These are phyloP conservation scores for Coemansia umbellata DNA, from an alignment of 192 early-diverging fungal genomes.

Conservation along the genomic window DNA sequence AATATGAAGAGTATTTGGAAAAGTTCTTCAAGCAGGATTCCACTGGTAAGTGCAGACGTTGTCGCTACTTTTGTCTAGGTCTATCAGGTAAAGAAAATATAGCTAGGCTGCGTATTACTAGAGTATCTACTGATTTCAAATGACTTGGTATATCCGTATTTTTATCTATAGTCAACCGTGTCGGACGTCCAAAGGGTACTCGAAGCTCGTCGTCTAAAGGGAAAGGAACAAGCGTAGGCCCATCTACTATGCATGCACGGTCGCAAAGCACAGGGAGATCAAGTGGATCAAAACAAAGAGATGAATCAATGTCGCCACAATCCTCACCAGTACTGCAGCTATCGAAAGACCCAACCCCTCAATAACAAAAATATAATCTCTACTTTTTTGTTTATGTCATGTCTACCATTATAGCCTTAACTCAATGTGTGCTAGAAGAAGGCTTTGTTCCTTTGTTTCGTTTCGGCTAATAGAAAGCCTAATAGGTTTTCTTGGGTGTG, in stretches of 20 bases:
- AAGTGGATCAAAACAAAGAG: not conserved
- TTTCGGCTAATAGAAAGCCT: too few species aligned
- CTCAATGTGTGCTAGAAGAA: too few species aligned
- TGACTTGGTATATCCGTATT: not conserved
- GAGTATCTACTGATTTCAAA: too few species aligned
- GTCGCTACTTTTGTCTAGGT: too few species aligned
- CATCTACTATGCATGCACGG: not conserved
- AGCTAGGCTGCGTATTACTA: too few species aligned
- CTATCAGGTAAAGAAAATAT: too few species aligned
- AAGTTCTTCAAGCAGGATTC: slow-evolving; percentile 46
- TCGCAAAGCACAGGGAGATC: not conserved
- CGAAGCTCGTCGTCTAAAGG: slow-evolving; percentile 16
- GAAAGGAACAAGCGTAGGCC: slow-evolving; percentile 17
- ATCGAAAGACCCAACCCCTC: not conserved
- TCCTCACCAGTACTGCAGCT: slow-evolving; percentile 4
- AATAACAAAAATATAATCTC: not conserved
- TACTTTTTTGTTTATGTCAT: not conserved
- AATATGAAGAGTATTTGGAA: slow-evolving; percentile 43
- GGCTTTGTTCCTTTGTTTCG: too few species aligned
- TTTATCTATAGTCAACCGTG: slow-evolving; percentile 41
- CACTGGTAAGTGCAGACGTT: slow-evolving; percentile 20
- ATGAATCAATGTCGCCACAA: slow-evolving; percentile 3
- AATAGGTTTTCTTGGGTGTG: too few species aligned
- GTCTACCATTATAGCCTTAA: too few species aligned
- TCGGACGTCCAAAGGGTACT: slow-evolving; percentile 45